phyloP scores from a whole-genome alignment of 2,329 filamentous ascomycete genomes.

The Penicillium sp. region DNA sequence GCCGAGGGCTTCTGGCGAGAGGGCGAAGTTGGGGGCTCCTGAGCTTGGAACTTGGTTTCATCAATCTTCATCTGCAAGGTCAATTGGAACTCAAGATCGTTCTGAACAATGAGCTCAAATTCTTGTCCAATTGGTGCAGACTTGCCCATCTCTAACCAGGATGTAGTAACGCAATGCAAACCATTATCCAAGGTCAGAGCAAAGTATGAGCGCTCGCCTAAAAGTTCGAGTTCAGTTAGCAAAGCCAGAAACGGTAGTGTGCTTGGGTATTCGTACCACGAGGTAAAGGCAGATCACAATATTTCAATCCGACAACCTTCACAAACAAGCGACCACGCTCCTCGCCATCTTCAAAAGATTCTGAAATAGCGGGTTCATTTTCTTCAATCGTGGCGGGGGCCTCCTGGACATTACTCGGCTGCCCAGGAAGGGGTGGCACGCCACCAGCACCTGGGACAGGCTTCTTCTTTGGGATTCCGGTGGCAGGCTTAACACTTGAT shows the following conservation, averaged over 20 bases:
- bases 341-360: slow-evolving; percentile 71
- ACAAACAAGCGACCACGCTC: slow-evolving; percentile 93
- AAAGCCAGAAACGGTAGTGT: background rate
- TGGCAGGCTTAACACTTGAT: slow-evolving; percentile 61
- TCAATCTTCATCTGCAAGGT: slow-evolving; percentile 94
- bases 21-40: slow-evolving; percentile 53
- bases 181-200: slow-evolving; percentile 97
- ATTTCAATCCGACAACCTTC: slow-evolving; percentile 98
- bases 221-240: slow-evolving; percentile 26
- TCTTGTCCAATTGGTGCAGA: slow-evolving; percentile 96
- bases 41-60: slow-evolving; percentile 66
- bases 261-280: slow-evolving; percentile 65
- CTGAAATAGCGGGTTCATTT: slow-evolving; percentile 62
- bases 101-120: slow-evolving; percentile 94
- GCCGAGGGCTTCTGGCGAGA: slow-evolving; percentile 79
- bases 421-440: slow-evolving; percentile 81
- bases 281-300: slow-evolving; percentile 82
- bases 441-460: slow-evolving; percentile 66
- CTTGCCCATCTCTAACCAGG: slow-evolving; percentile 88
- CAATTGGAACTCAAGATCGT: slow-evolving; percentile 97
- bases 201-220: slow-evolving; percentile 90
- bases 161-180: slow-evolving; percentile 94
- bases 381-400: slow-evolving; percentile 68
- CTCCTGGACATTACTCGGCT: slow-evolving; percentile 74
- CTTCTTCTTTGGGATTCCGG: slow-evolving; percentile 63